Conservation (phyloP, 352 stramenopile species). For the Phytophthora cajani region DNA sequence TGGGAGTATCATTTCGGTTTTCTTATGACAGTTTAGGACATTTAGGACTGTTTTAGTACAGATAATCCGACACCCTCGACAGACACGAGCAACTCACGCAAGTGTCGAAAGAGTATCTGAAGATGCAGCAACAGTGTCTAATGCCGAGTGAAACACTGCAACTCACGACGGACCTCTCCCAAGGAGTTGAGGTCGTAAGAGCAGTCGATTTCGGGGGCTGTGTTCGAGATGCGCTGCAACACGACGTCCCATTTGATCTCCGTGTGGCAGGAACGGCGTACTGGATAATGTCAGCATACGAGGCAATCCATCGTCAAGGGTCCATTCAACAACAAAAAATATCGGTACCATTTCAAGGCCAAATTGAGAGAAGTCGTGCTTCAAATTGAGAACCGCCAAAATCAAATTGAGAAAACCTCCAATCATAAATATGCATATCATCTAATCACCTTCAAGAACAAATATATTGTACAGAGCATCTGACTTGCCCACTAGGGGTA, state of each 20-base stretch:
- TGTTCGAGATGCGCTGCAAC: constrained; percentile 16
- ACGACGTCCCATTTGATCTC: constrained; percentile 22
- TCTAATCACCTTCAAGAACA: too few relatives aligned
- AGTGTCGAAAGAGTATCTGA: constrained; percentile 17
- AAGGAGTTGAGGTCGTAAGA: constrained; percentile 11
- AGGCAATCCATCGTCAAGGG: constrained; percentile 9
- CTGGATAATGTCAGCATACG: constrained; percentile 7
- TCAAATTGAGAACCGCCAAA: too few relatives aligned
- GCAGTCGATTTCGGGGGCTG: background rate
- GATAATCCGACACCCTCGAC: too few relatives aligned
- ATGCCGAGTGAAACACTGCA: background rate
- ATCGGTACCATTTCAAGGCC: background rate
- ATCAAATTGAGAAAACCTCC: too few relatives aligned
- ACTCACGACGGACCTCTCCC: constrained; percentile 3
- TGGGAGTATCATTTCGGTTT: too few relatives aligned
- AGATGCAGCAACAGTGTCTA: constrained; percentile 4
- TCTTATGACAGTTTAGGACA: too few relatives aligned
- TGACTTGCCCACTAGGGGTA: too few relatives aligned
- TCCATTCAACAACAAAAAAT: background rate
- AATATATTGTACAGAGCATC: too few relatives aligned
- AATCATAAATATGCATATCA: too few relatives aligned
- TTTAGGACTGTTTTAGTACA: too few relatives aligned
- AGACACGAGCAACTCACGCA: too few relatives aligned
- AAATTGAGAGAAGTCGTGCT: too few relatives aligned
- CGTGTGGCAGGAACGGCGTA: constrained; percentile 21